These are phyloP conservation scores for Fibroporia radiculosa DNA, from an alignment of 768 basidiomycete species.

Conservation along the genomic window DNA sequence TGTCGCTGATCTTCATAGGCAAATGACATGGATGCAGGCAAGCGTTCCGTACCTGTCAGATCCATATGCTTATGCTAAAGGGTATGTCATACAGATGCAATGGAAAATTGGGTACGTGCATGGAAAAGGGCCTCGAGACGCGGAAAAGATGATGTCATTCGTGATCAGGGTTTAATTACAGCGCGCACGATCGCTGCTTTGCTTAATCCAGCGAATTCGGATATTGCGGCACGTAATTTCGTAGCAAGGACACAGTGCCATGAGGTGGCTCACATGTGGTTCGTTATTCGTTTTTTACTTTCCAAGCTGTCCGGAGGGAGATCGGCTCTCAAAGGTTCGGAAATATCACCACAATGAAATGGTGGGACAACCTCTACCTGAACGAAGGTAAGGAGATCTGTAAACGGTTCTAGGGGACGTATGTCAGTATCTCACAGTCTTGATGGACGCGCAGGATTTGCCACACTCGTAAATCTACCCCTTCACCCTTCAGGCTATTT, in stretches of 20 bases:
- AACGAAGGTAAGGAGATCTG: constrained; percentile 50
- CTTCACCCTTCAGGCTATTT: not conserved
- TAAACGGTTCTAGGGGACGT: not conserved
- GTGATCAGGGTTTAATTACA: constrained; percentile 78
- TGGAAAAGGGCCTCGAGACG: not conserved
- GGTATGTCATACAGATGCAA: constrained; percentile 38
- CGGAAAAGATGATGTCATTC: not conserved
- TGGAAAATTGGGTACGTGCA: constrained; percentile 80
- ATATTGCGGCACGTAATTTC: constrained; percentile 69
- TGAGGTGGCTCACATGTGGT: constrained; percentile 84
- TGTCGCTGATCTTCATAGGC: constrained; percentile 32
- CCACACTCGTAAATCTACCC: constrained; percentile 51
- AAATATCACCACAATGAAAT: constrained; percentile 88
- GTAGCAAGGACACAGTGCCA: constrained; percentile 76
- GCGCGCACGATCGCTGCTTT: constrained; percentile 79
- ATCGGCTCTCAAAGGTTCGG: constrained; percentile 54
- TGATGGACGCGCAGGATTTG: constrained; percentile 46
- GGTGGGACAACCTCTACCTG: constrained; percentile 83
- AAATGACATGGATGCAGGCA: constrained; percentile 75
- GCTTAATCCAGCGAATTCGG: constrained; percentile 67
- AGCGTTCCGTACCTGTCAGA: not conserved
- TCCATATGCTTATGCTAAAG: not conserved
- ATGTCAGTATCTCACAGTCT: not conserved
- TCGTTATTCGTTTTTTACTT: not conserved
- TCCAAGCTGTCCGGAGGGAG: not conserved